These are phyloP conservation scores for Aspergillus sojae DNA, from an alignment of 2,329 filamentous ascomycete genomes.

Conservation along the genomic window DNA sequence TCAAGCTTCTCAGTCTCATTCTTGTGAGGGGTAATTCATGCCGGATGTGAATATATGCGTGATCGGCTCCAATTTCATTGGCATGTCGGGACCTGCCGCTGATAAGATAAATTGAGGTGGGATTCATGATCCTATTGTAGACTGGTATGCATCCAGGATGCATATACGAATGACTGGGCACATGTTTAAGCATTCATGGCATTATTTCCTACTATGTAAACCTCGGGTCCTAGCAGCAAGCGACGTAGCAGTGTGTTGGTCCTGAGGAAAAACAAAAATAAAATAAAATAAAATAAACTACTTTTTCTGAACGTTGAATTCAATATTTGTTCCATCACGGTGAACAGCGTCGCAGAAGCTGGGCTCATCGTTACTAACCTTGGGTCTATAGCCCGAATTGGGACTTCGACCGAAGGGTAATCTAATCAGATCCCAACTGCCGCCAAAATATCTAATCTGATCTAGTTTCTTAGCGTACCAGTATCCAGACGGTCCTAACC, in stretches of 20 bases:
- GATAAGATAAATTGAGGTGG: not conserved
- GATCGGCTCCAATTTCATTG: too few species aligned
- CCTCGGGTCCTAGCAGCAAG: not conserved
- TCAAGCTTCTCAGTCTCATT: not conserved
- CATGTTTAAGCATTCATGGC: not conserved
- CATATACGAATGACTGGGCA: not conserved
- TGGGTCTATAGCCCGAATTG: not conserved
- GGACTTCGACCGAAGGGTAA: not conserved
- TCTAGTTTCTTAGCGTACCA: conserved; percentile 3
- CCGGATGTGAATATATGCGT: not conserved
- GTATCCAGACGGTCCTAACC: not conserved
- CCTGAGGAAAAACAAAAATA: not conserved
- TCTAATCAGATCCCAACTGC: conserved; percentile 23
- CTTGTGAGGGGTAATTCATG: not conserved
- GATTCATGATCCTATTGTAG: not conserved
- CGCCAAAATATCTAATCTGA: conserved; percentile 12
- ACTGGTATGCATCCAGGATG: not conserved
- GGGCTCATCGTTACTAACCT: not conserved
- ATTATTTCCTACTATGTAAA: not conserved
- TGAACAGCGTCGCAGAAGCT: not conserved
- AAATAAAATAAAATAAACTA: too few species aligned
- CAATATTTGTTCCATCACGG: not conserved
- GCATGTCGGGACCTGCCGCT: not conserved
- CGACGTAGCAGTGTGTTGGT: not conserved
- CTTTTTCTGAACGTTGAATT: not conserved